Base-by-base conservation (phyloP, 2,329 filamentous ascomycete species). In the Emergomyces pasteurianus region DNA sequence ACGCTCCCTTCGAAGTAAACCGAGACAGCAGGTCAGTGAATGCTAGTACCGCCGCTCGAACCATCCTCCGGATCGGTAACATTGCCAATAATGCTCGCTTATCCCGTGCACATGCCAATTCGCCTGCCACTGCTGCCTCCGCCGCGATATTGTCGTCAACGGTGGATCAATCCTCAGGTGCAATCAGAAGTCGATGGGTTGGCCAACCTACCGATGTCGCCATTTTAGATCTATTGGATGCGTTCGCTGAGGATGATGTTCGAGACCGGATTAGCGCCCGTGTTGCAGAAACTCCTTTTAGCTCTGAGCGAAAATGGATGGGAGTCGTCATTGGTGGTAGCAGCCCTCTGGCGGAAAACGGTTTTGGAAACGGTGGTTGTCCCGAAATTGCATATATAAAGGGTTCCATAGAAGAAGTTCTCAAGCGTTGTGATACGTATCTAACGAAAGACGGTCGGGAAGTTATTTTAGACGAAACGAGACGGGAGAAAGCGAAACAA, bases 231-330 rank as follows among this genome's bases (percentile, higher is more conserved):
- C 80, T 99, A 58, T 79, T 99, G 40, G 95, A 99, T 75, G 83
- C 85, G 28, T 94, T 95, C 71, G 88, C 88, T 62, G 92, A 96
- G 73, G 89, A 95, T 65, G 94, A 99, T 74, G 85, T 95, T 53
- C 86, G 95, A 63, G 88, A 94, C 54, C 87, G 89, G 10, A 84
- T 96, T 59, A 91, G 91, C n/a, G 81, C 83, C 38, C 88, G 92
- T 56, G 83, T 88, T 38, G 85, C 86, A 50, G 94, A 99, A 73
- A 92, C 90, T 0, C 92, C 94, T 0, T 99, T 99, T 74, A 97
- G 92, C 72, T 99, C 94, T 0, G 91, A 96, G 71, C 84, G 92
- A 61, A 99, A 99, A 75, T 99, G 92, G 92, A 99, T 99, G 95
- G 95, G 95, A 40, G 92, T 96, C 34, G 88, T 91, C 1, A 89